Evolutionary conservation across 2,329 filamentous ascomycete species (phyloP), one percentile per base, ranked within the genome.

Genomic region (Diaporthe nobilis): DNA sequence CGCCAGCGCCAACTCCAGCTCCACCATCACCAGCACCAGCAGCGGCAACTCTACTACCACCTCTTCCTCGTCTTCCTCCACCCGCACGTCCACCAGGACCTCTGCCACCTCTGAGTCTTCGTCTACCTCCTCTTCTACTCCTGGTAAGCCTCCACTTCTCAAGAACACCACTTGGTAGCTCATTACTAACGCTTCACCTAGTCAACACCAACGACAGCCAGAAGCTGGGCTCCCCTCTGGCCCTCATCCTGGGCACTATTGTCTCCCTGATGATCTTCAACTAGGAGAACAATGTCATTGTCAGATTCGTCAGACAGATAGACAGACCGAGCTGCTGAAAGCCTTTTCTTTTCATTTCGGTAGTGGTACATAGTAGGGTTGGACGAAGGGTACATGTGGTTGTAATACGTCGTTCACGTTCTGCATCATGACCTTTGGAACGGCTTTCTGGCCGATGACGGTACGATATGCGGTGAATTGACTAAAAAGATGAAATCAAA

Each of bases 181-280:
- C n/a, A 20, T 42, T 8, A 39, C 65, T 70, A 70, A 70, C 34
- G 17, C n/a, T 4, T 1, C 28, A 15, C 4, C n/a, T 9, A 44
- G 60, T 78, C 74, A 82, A 81, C 80, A 80, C 80, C 77, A 84
- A 85, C 81, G 79, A 80, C 82, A 82, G 83, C 81, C 81, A 82
- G 79, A 81, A 83, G 78, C 80, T 83, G 76, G 80, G 83, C 76
- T 86, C 84, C 28, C 83, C 85, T n/a, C 81, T 86, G 57, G 85
- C 84, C 57, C 81, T 86, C 42, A 81, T 86, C 77, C 80, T 85
- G 47, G 81, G 84, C 60, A 82, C 85, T 49, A 81, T 84, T 55
- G 85, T 83, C 71, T 82, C 84, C 71, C 82, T 86, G 77, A 75
- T 85, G 78, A 85, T 85, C 84, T 84, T 86, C 78, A 85, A 86